A percentile compares a stretch with the other conserved stretches of the same genome.
Evolutionary conservation across 257 asterid species (phyloP).

Genomic region (Solanum virginianum): DNA sequence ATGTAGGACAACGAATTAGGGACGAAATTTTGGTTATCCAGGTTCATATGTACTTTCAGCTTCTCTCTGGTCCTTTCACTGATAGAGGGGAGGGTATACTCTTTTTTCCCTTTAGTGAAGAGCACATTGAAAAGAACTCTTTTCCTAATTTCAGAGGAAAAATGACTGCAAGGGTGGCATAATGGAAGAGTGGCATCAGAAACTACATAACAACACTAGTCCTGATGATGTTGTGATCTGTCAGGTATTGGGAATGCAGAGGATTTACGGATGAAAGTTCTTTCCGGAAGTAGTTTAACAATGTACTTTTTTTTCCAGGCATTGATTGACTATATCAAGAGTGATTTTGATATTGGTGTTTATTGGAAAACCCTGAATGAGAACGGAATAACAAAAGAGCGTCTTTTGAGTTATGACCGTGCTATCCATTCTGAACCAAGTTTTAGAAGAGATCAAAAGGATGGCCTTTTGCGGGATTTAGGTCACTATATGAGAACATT

Average conservation of each 20-base stretch:
- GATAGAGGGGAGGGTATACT: not conserved
- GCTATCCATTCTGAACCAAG: slow-evolving; percentile 85
- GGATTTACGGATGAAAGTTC: not conserved
- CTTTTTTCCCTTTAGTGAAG: not conserved
- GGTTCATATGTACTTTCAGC: slow-evolving; percentile 23
- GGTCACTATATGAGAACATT: slow-evolving; percentile 86
- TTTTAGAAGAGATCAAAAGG: slow-evolving; percentile 73
- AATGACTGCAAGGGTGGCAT: slow-evolving; percentile 93
- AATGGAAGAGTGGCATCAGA: slow-evolving; percentile 99
- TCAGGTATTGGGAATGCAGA: slow-evolving; percentile 51
- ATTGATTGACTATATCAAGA: slow-evolving; percentile 68
- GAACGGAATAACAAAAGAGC: slow-evolving; percentile 92
- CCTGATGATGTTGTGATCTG: slow-evolving; percentile 98
- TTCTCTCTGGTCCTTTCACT: not conserved
- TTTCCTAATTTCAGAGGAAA: slow-evolving; percentile 51
- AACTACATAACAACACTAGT: slow-evolving; percentile 94
- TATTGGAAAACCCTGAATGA: slow-evolving; percentile 94
- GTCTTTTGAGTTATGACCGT: slow-evolving; percentile 97
- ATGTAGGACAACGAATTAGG: slow-evolving; percentile 97
- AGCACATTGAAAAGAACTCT: not conserved
- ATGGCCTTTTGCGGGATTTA: slow-evolving; percentile 86
- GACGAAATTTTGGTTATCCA: slow-evolving; percentile 95
- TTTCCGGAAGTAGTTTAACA: not conserved
- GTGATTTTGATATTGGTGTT: slow-evolving; percentile 65
- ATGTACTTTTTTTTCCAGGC: slow-evolving; percentile 44